Evolutionary conservation across 2,329 filamentous ascomycete species (phyloP).

Genomic region (Eurotiales sp.): DNA sequence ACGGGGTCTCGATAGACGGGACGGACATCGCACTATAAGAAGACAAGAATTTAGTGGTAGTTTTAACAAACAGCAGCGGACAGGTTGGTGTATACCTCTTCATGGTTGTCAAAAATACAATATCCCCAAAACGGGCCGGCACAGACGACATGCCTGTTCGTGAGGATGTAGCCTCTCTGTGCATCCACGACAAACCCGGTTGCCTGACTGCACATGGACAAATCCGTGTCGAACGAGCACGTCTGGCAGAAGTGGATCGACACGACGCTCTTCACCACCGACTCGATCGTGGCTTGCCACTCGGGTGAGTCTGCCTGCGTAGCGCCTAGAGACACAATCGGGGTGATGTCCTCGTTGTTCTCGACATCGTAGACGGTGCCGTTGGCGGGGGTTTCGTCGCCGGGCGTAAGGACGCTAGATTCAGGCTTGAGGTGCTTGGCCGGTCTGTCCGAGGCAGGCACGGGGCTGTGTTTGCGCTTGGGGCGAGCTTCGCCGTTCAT

Average conservation of each 20-base stretch:
- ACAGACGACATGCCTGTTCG: constrained; percentile 89
- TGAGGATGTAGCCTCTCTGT: constrained; percentile 82
- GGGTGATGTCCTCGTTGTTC: constrained; percentile 45
- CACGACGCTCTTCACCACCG: constrained; percentile 89
- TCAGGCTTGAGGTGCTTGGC: constrained; percentile 55
- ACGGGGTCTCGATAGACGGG: constrained; percentile 97
- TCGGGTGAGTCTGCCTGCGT: constrained; percentile 66
- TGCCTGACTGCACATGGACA: constrained; percentile 88
- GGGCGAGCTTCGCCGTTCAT: constrained; percentile 50
- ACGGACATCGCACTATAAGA: constrained; percentile 76
- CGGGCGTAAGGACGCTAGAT: constrained; percentile 35
- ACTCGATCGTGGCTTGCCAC: constrained; percentile 95
- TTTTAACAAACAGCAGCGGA: not conserved
- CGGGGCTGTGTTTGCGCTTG: constrained; percentile 56
- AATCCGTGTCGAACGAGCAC: constrained; percentile 95
- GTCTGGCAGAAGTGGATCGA: constrained; percentile 99
- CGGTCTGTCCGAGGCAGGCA: constrained; percentile 49
- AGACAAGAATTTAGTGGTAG: not conserved
- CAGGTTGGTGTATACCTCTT: constrained; percentile 52
- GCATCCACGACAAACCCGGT: constrained; percentile 98
- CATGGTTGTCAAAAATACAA: constrained; percentile 97
- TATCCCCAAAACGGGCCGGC: constrained; percentile 97
- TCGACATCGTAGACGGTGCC: constrained; percentile 43
- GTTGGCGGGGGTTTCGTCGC: constrained; percentile 41
- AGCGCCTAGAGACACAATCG: constrained; percentile 43